These are phyloP conservation scores for Tetracentron sinense DNA, from an alignment of 164 flowering plant genomes.

Conservation along the genomic window DNA sequence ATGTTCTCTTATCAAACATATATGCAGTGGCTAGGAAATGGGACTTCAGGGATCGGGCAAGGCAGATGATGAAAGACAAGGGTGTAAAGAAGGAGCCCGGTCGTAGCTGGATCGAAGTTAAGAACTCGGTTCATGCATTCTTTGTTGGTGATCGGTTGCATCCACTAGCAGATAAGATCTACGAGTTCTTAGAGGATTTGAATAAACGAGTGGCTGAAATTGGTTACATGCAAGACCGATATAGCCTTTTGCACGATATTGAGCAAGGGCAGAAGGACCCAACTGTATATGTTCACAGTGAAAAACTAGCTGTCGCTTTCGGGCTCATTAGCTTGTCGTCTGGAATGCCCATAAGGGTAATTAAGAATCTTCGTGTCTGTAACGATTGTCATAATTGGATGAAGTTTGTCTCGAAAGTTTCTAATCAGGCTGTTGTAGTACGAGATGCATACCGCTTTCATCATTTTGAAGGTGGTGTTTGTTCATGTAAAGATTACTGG, in stretches of 20 bases:
- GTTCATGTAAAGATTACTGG: slow-evolving; percentile 37
- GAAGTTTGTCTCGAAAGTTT: slow-evolving; percentile 24
- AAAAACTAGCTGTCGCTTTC: slow-evolving; percentile 31
- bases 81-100: slow-evolving; percentile 37
- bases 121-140: slow-evolving; percentile 30
- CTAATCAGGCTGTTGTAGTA: slow-evolving; percentile 19
- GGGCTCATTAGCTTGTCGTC: slow-evolving; percentile 29
- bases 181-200: slow-evolving; percentile 24
- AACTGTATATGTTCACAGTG: slow-evolving; percentile 25
- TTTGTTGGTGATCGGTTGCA: slow-evolving; percentile 36
- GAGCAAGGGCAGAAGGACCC: slow-evolving; percentile 30
- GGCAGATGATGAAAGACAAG: slow-evolving; percentile 34
- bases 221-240: slow-evolving; percentile 28
- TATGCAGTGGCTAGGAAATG: slow-evolving; percentile 31
- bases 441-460: slow-evolving; percentile 37
- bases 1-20: slow-evolving; percentile 33
- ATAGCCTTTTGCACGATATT: slow-evolving; percentile 23
- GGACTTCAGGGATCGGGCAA: slow-evolving; percentile 24
- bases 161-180: slow-evolving; percentile 26
- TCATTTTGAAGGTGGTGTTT: slow-evolving; percentile 28
- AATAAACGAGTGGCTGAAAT: slow-evolving; percentile 18
- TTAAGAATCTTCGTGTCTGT: slow-evolving; percentile 36
- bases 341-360: slow-evolving; percentile 20
- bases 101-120: slow-evolving; percentile 33
- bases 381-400: slow-evolving; percentile 39